phyloP scores from a whole-genome alignment of 2,329 filamentous ascomycete species.

The Cercospora sp. region DNA sequence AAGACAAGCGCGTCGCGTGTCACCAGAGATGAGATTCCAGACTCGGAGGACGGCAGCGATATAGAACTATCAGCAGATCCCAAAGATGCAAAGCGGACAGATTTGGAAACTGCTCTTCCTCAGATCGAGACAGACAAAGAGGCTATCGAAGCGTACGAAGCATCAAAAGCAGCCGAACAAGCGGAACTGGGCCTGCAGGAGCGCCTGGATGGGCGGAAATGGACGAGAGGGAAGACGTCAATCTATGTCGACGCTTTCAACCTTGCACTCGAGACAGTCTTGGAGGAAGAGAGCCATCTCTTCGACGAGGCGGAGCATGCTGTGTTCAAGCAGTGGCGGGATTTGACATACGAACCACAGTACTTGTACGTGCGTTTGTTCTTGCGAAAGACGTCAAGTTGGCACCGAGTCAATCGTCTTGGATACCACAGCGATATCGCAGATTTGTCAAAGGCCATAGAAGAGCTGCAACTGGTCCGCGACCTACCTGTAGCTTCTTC shows the following conservation, averaged over 20 bases:
- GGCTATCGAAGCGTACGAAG: slow-evolving; percentile 78
- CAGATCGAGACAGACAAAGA: slow-evolving; percentile 65
- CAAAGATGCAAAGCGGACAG: slow-evolving; percentile 54
- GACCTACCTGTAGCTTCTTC: slow-evolving; percentile 54
- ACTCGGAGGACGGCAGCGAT: slow-evolving; percentile 38
- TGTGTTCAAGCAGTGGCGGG: slow-evolving; percentile 75
- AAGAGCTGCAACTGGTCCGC: slow-evolving; percentile 60
- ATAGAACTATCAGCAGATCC: slow-evolving; percentile 26
- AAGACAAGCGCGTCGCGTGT: slow-evolving; percentile 25
- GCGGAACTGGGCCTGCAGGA: slow-evolving; percentile 46
- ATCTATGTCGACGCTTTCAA: slow-evolving; percentile 99
- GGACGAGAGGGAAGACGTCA: slow-evolving; percentile 77
- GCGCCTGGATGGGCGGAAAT: slow-evolving; percentile 59
- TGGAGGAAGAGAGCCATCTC: slow-evolving; percentile 83
- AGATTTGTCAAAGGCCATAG: slow-evolving; percentile 67
- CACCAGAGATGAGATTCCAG: slow-evolving; percentile 30
- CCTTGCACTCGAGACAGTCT: slow-evolving; percentile 81
- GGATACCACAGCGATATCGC: slow-evolving; percentile 81
- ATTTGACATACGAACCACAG: slow-evolving; percentile 78
- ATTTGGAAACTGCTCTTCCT: slow-evolving; percentile 71
- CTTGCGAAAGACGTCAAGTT: slow-evolving; percentile 83
- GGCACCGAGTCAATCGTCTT: slow-evolving; percentile 79
- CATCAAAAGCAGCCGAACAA: slow-evolving; percentile 59
- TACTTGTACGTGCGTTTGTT: slow-evolving; percentile 96
- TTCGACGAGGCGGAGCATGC: slow-evolving; percentile 77